Evolutionary conservation across 164 flowering plant species (phyloP).

Genomic region (Sedum album): DNA sequence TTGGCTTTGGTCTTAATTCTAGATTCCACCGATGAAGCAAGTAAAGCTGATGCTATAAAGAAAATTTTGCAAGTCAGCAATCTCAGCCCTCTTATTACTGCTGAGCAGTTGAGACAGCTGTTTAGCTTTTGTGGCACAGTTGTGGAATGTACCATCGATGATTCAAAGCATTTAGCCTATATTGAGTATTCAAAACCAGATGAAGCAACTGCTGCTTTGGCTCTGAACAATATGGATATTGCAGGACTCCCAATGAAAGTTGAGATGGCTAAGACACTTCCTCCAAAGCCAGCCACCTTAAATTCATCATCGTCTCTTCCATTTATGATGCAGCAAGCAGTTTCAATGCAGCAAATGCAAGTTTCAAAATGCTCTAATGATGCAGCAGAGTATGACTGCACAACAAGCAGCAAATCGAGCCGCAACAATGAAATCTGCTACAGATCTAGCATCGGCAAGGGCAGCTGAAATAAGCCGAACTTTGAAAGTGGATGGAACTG

Average conservation of each 20-base stretch:
- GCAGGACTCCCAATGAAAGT: conserved; percentile 93
- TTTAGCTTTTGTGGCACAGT: conserved; percentile 89
- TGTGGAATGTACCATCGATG: conserved; percentile 78
- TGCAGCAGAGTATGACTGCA: conserved; percentile 88
- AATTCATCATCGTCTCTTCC: conserved; percentile 66
- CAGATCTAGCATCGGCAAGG: conserved; percentile 90
- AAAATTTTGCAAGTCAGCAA: conserved; percentile 93
- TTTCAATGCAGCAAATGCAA: conserved; percentile 99
- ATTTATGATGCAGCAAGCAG: conserved; percentile 96
- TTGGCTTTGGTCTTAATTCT: conserved; percentile 5
- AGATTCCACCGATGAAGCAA: conserved; percentile 62
- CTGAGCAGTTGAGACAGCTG: conserved; percentile 83
- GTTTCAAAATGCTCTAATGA: conserved; percentile 92
- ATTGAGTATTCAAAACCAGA: conserved; percentile 94
- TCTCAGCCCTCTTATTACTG: conserved; percentile 85
- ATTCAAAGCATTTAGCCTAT: conserved; percentile 91
- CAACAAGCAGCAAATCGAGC: conserved; percentile 96
- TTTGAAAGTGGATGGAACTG: conserved; percentile 74
- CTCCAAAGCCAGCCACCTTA: conserved; percentile 45
- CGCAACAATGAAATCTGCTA: conserved; percentile 91
- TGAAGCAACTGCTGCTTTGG: conserved; percentile 88
- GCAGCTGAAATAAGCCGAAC: conserved; percentile 94
- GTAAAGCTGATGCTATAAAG: conserved; percentile 52
- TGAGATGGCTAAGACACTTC: conserved; percentile 98
- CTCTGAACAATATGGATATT: conserved; percentile 89